These are phyloP conservation scores for Botryotinia narcissicola DNA, from an alignment of 2,329 filamentous ascomycete species.

Conservation along the genomic window DNA sequence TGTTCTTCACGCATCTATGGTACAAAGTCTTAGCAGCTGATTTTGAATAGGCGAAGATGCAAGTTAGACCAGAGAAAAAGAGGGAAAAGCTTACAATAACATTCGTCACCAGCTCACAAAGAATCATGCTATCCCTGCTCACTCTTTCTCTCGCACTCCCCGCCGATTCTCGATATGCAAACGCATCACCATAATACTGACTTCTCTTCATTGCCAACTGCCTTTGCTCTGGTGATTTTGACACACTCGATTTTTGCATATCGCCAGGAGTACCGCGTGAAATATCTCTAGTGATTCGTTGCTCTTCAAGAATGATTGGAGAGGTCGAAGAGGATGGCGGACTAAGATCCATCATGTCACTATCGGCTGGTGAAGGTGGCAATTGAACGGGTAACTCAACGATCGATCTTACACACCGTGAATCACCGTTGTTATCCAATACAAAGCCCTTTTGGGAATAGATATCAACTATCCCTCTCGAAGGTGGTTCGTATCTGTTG, in stretches of 20 bases:
- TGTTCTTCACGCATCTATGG: slow-evolving; percentile 71
- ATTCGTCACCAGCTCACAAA: slow-evolving; percentile 64
- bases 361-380: slow-evolving; percentile 35
- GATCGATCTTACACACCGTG: slow-evolving; percentile 17
- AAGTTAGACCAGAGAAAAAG: background rate
- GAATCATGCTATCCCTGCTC: slow-evolving; percentile 47
- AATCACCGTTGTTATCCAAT: background rate
- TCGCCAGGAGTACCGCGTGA: slow-evolving; percentile 37
- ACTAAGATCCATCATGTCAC: slow-evolving; percentile 29
- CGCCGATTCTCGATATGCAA: slow-evolving; percentile 37
- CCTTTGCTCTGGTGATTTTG: slow-evolving; percentile 34
- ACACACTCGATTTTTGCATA: slow-evolving; percentile 29
- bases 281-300: slow-evolving; percentile 33
- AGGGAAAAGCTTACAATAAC: slow-evolving; percentile 51
- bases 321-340: slow-evolving; percentile 23
- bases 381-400: slow-evolving; percentile 23
- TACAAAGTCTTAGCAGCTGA: slow-evolving; percentile 21
- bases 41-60: slow-evolving; percentile 26
- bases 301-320: slow-evolving; percentile 24
- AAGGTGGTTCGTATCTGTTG: slow-evolving; percentile 6
- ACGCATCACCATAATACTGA: slow-evolving; percentile 39
- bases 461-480: background rate
- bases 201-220: slow-evolving; percentile 35
- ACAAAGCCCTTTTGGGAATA: slow-evolving; percentile 9
- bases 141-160: slow-evolving; percentile 35